Evolutionary conservation across 176 grass and related monocot genomes (phyloP).

Genomic region (Aegilops longissima): DNA sequence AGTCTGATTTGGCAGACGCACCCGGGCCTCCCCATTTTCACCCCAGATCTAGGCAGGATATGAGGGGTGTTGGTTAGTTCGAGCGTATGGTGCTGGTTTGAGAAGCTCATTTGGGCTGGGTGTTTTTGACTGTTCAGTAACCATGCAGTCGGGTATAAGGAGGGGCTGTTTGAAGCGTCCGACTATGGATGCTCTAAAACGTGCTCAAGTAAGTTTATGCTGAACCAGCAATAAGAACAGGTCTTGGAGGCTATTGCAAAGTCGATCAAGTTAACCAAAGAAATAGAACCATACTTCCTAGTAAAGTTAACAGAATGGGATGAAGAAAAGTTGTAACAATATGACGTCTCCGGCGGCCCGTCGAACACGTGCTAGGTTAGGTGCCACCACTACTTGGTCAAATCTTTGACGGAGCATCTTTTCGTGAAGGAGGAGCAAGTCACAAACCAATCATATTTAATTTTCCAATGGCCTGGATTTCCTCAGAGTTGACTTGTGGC

Average conservation of each 20-base stretch:
- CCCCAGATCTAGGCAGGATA: too few relatives aligned
- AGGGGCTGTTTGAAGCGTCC: too few relatives aligned
- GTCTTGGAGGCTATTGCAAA: background rate
- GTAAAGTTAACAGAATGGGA: conserved; percentile 5
- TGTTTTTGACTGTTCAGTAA: too few relatives aligned
- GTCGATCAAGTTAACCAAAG: background rate
- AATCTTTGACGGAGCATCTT: conserved; percentile 12
- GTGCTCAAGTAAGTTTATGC: background rate
- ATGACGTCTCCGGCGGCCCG: background rate
- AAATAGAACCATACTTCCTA: background rate
- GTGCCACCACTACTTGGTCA: conserved; percentile 12
- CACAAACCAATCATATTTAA: background rate
- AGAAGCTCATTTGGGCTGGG: too few relatives aligned
- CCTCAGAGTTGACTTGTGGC: background rate
- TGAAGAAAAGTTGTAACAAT: background rate
- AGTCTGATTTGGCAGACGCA: too few relatives aligned
- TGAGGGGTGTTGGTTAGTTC: too few relatives aligned
- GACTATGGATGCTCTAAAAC: too few relatives aligned
- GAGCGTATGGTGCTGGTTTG: too few relatives aligned
- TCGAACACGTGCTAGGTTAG: background rate
- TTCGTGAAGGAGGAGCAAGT: conserved; percentile 2
- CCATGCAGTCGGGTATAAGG: too few relatives aligned
- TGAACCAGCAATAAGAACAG: background rate
- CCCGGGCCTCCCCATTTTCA: too few relatives aligned
- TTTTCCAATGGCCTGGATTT: background rate